Evolutionary conservation across 805 yeast species (phyloP).

Genomic region (Candida tallmaniae): DNA sequence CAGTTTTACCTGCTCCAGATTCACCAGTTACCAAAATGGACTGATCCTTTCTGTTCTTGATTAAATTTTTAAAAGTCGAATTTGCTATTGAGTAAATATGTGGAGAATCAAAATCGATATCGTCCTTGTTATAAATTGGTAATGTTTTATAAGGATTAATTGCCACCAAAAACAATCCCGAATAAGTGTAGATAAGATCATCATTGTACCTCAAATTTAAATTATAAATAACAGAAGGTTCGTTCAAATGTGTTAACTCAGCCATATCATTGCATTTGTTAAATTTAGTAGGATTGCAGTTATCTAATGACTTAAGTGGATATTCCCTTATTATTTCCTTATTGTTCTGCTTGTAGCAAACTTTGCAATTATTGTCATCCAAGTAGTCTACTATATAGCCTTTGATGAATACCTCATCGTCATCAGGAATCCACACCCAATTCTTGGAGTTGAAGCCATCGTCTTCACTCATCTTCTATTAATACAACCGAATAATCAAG

Average conservation of each 20-base stretch:
- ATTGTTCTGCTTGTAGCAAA: constrained; percentile 34
- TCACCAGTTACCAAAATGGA: constrained; percentile 97
- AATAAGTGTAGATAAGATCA: constrained; percentile 85
- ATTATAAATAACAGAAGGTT: constrained; percentile 91
- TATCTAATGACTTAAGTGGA: constrained; percentile 43
- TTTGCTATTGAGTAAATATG: constrained; percentile 88
- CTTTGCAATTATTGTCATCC: constrained; percentile 32
- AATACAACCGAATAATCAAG: too few species aligned
- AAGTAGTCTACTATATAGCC: constrained; percentile 52
- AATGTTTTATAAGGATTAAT: constrained; percentile 83
- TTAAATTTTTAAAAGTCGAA: constrained; percentile 72
- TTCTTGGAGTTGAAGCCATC: constrained; percentile 40
- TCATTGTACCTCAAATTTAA: constrained; percentile 69
- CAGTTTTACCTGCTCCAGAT: constrained; percentile 98
- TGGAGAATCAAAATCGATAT: constrained; percentile 50
- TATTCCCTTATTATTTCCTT: constrained; percentile 41
- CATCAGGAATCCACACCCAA: constrained; percentile 78
- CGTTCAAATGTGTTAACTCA: constrained; percentile 87
- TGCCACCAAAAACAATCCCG: constrained; percentile 93
- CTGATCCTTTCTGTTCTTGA: constrained; percentile 70
- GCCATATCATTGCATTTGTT: constrained; percentile 95
- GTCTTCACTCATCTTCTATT: constrained; percentile 4
- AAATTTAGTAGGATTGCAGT: constrained; percentile 84
- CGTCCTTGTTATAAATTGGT: constrained; percentile 59
- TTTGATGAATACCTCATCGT: constrained; percentile 49